These are phyloP conservation scores for Microbotryum scabiosae DNA, from an alignment of 1,284 basidiomycete species.

Conservation along the genomic window DNA sequence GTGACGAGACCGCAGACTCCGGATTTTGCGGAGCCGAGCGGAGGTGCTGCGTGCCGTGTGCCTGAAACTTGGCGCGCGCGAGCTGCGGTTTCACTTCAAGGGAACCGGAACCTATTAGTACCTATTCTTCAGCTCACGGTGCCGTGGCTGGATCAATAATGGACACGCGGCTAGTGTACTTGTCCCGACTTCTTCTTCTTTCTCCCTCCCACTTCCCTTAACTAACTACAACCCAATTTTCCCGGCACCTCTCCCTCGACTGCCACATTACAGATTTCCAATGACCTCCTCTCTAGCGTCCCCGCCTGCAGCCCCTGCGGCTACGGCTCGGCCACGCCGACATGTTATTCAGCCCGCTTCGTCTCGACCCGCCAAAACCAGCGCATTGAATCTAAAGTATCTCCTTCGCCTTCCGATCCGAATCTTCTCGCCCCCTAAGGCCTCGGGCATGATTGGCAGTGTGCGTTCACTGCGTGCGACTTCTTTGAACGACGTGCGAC, in stretches of 20 bases:
- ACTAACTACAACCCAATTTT: not conserved
- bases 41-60: too few relatives aligned
- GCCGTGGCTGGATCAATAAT: too few relatives aligned
- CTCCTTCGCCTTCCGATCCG: conserved; percentile 21
- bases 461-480: conserved; percentile 23
- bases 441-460: conserved; percentile 26
- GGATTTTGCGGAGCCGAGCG: too few relatives aligned
- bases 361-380: too few relatives aligned
- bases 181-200: not conserved
- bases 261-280: not conserved
- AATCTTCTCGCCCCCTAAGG: conserved; percentile 22
- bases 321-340: not conserved
- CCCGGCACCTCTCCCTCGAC: not conserved
- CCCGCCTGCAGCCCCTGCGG: not conserved
- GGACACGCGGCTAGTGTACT: too few relatives aligned
- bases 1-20: too few relatives aligned
- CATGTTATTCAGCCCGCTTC: too few relatives aligned
- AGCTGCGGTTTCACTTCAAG: too few relatives aligned
- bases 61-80: too few relatives aligned
- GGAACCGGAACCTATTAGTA: too few relatives aligned
- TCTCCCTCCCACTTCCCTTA: not conserved
- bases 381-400: conserved; percentile 8
- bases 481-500: conserved; percentile 23
- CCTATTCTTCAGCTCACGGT: too few relatives aligned
- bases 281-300: conserved; percentile 12